Evolutionary conservation across 192 early-diverging fungal species (phyloP), one percentile per base, ranked within the genome.

Genomic region (Backusella psychrophila): DNA sequence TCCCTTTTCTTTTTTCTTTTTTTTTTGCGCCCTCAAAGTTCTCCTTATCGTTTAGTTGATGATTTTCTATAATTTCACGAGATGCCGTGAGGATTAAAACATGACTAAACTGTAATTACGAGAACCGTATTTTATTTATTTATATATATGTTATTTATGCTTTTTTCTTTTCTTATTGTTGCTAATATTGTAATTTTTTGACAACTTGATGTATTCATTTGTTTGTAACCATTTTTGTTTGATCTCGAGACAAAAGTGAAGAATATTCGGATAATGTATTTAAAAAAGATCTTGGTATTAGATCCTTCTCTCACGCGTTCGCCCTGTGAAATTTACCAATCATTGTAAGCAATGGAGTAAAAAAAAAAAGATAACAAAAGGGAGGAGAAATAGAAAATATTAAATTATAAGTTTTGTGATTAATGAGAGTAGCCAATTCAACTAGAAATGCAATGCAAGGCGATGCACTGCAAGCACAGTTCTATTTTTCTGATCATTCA

Each of bases 391-490:
- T 36, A 35, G 35, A 68, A 66, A 36, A 38, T 33, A 67, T 34
- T 67, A 67, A 67, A 67, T 67, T 67, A 35, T 67, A 35, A 12
- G 7, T 41, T 26, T 70, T 70, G 34, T 70, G 21, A 21, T 69
- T 69, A 36, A 69, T 36, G 34, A 49, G 46, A 15, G 36, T 44
- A 36, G 4, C 11, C 36, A 70, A 23, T 70, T 70, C 36, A 31
- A 71, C 34, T 15, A 44, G 26, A 71, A 46, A 46, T 71, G 69
- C 69, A 71, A 46, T 71, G 69, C 69, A 46, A 71, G 15, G 69
- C 36, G 23, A 42, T 46, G 41, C 41, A 15, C 69, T 71, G 69
- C 69, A 46, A 71, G 41, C 23, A 71, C 41, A 69, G 53, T 59
- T 59, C 53, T 59, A 59, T 59, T 59, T 59, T 59, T 59, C 53